These are phyloP conservation scores for Kandelia obovata DNA, from an alignment of 345 rosid species.

Conservation along the genomic window DNA sequence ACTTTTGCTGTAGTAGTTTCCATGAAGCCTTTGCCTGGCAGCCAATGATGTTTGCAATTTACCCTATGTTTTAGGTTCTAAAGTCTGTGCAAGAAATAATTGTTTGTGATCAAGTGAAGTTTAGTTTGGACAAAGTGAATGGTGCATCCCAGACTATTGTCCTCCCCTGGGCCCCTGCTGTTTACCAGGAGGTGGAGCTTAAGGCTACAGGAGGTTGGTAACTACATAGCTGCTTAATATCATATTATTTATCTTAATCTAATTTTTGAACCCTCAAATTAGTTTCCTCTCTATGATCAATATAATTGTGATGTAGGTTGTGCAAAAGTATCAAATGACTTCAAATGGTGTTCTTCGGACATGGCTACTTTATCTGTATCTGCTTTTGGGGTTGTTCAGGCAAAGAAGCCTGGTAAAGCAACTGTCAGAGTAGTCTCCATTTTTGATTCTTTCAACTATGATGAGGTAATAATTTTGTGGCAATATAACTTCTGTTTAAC, in stretches of 20 bases:
- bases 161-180: constrained; percentile 79
- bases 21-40: background rate
- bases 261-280: background rate
- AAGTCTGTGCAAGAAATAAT: constrained; percentile 67
- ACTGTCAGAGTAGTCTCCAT: constrained; percentile 68
- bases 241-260: background rate
- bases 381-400: constrained; percentile 74
- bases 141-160: constrained; percentile 41
- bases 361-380: constrained; percentile 55
- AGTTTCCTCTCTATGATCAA: constrained; percentile 9
- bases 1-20: background rate
- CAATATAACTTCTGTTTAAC: background rate
- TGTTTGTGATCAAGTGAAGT: constrained; percentile 71
- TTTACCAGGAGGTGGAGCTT: constrained; percentile 81
- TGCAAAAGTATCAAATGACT: constrained; percentile 70
- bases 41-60: constrained; percentile 12
- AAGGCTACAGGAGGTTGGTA: constrained; percentile 72
- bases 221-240: constrained; percentile 6
- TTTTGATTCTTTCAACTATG: constrained; percentile 75
- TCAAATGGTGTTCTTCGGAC: constrained; percentile 90
- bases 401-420: constrained; percentile 85
- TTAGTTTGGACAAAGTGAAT: constrained; percentile 42
- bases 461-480: constrained; percentile 54
- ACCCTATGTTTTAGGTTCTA: constrained; percentile 50
- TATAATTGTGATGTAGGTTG: constrained; percentile 53